A percentile compares a stretch with the other conserved stretches of the same genome.
phyloP scores from a whole-genome alignment of 2,329 filamentous ascomycete genomes.

The Claviceps sorghi region DNA sequence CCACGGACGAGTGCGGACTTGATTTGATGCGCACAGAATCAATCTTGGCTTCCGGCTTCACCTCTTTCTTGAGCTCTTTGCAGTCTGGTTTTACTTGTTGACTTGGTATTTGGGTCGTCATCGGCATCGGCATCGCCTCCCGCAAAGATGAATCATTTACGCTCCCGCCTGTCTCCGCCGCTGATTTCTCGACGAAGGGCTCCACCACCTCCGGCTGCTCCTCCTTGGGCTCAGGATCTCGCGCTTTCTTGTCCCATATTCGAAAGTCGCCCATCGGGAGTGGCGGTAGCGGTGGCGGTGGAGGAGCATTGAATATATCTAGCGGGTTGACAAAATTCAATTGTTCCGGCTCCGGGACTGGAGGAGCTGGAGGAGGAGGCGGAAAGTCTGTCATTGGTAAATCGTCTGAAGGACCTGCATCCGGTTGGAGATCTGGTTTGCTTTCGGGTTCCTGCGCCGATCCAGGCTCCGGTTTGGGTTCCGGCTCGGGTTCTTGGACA shows the following conservation, averaged over 20 bases:
- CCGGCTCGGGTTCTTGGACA: neutral
- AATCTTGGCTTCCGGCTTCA: conserved; percentile 7
- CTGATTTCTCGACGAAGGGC: neutral
- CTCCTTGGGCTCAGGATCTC: conserved; percentile 2
- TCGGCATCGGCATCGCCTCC: conserved; percentile 5
- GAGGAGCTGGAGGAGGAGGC: neutral
- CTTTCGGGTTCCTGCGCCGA: neutral
- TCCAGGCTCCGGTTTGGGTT: neutral
- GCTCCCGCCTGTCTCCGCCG: neutral
- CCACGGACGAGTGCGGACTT: conserved; percentile 25
- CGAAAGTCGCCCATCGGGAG: conserved; percentile 11
- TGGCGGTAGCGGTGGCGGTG: conserved; percentile 13
- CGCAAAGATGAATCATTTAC: conserved; percentile 7
- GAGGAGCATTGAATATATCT: conserved; percentile 21
- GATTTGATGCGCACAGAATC: conserved; percentile 15
- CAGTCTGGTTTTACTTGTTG: conserved; percentile 6
- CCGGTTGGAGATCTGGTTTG: neutral
- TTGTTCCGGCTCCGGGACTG: conserved; percentile 7
- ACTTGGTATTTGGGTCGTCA: conserved; percentile 5
- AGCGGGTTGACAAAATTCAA: conserved; percentile 24
- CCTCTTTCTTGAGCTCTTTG: conserved; percentile 2
- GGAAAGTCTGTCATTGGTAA: neutral
- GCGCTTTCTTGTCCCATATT: conserved; percentile 6
- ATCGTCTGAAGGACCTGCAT: neutral
- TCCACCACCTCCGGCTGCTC: conserved; percentile 7